Percentiles rank a stretch among this genome's conserved stretches.
These are phyloP conservation scores for Pseudodiploospora longispora DNA, from an alignment of 2,329 filamentous ascomycete genomes.

Conservation along the genomic window DNA sequence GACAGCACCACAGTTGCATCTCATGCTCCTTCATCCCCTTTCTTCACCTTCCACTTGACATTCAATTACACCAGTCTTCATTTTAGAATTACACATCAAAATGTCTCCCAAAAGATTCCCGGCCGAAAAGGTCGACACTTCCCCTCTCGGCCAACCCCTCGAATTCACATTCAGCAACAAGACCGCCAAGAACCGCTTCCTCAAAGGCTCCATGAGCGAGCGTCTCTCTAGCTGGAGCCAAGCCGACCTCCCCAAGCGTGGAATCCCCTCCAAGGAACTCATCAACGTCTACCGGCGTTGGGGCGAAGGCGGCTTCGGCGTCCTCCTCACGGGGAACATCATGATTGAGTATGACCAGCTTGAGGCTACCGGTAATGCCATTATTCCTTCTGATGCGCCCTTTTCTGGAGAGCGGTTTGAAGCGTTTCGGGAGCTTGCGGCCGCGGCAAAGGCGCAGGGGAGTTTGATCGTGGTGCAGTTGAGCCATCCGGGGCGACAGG, in stretches of 20 bases:
- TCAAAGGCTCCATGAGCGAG: conserved; percentile 63
- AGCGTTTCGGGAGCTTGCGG: conserved; percentile 48
- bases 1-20: neutral
- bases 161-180: conserved; percentile 42
- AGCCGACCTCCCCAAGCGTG: conserved; percentile 40
- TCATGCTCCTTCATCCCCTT: neutral
- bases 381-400: conserved; percentile 45
- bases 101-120: conserved; percentile 9
- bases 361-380: conserved; percentile 47
- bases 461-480: conserved; percentile 54
- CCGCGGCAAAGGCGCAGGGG: conserved; percentile 47
- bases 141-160: conserved; percentile 35
- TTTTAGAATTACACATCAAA: no score
- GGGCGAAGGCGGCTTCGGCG: conserved; percentile 49
- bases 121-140: conserved; percentile 7
- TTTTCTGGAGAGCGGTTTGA: conserved; percentile 53
- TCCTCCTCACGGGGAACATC: conserved; percentile 56
- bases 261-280: conserved; percentile 29
- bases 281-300: conserved; percentile 51
- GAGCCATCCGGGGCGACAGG: conserved; percentile 45
- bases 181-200: conserved; percentile 55
- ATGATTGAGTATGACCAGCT: conserved; percentile 55
- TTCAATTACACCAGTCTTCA: no score
- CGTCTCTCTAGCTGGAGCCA: conserved; percentile 52
- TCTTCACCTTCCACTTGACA: no score